Base-by-base conservation (phyloP, 169 alveolate species). In the Prorocentrum cordatum region DNA sequence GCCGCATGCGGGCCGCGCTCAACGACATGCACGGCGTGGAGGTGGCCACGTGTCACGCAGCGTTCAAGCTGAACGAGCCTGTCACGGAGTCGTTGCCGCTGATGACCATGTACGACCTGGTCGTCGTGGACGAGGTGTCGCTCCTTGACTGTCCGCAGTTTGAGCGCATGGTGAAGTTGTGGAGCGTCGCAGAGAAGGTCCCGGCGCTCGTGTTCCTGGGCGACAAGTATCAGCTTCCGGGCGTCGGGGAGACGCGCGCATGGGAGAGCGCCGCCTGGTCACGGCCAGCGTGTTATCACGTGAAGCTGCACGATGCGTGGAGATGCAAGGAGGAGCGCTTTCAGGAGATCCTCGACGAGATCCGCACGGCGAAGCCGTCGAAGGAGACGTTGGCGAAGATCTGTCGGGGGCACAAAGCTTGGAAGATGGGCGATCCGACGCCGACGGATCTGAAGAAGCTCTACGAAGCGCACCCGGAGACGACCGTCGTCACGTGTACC, bases 41-140 rank as follows among this genome's bases (percentile, higher is more conserved):
- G 50, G n/a, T n/a, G n/a, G n/a, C n/a, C n/a, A 72, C 84, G 20
- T 72, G 32, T 50, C 84, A 72, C 50, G 84, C 84, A 1, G 84
- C 64, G 47, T 72, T 72, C 35, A 68, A 68, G 14, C 50, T 72
- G 35, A 50, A 72, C 33, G 67, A 45, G n/a, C 33, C 42, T 32
- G 68, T 33, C n/a, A 47, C 68, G 31, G 32, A 38, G 18, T 3
- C 2, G 31, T 59, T 26, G 7, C 26, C 31, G 2, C 16, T n/a
- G 1, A 2, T 72, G 32, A 32, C 84, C 24, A 32, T n/a, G 22
- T 72, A 45, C n/a, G 68, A 42, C 50, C 50, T 72, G 33, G 22
- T 72, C 68, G 68, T 72, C 10, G 68, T 45, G 29, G 84, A 72
- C 68, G 84, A 72, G 33, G 6, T 72, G 16, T 45, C 68, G n/a